Evolutionary conservation across 176 grass and related monocot species (phyloP), one percentile per base, ranked within the genome.

Genomic region (Olyra latifolia): DNA sequence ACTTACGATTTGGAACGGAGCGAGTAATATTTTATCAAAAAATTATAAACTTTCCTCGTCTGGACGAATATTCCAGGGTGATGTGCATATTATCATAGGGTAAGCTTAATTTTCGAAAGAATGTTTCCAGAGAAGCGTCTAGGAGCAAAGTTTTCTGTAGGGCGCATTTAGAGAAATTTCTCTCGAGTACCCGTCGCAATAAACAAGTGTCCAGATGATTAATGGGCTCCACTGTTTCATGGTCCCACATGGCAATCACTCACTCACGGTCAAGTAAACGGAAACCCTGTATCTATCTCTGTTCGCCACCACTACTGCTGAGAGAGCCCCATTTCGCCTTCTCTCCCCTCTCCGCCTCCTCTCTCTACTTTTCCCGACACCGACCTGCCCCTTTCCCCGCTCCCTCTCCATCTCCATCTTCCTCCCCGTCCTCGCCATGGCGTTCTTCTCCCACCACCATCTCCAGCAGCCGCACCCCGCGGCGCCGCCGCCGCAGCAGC

Each of bases 401-500:
- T 63, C 7, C 39, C 30, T 19, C 22, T 27, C 54, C 72, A 32
- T 19, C 22, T 27, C 54, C 72, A 32, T 52, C 38, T 23, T 78
- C 41, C 46, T 32, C 27, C 69, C 71, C 52, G 66, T 50, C 28
- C 45, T 71, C 74, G 79, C 83, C 84, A 97, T 97, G 94, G 91
- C 90, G 62, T 97, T 93, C 86, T 93, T 97, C 79, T 89, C 88
- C 19, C 94, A 87, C 61, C 85, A 93, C 83, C 86, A 84, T 49
- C 86, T 90, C 70, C 93, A 88, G 85, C 89, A 88, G 78, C 85
- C 81, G 47, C 87, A 87, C 65, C 86, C 79, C 13, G 74, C 75
- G 52, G 65, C 67, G 52, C 70, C 85, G 15, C 84, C 68, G 38
- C 64, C 42, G 25, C 89, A 6, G 73, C 92, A 83, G 35, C 91